These are phyloP conservation scores for Sclerotinia borealis DNA, from an alignment of 2,329 filamentous ascomycete genomes.

Conservation along the genomic window DNA sequence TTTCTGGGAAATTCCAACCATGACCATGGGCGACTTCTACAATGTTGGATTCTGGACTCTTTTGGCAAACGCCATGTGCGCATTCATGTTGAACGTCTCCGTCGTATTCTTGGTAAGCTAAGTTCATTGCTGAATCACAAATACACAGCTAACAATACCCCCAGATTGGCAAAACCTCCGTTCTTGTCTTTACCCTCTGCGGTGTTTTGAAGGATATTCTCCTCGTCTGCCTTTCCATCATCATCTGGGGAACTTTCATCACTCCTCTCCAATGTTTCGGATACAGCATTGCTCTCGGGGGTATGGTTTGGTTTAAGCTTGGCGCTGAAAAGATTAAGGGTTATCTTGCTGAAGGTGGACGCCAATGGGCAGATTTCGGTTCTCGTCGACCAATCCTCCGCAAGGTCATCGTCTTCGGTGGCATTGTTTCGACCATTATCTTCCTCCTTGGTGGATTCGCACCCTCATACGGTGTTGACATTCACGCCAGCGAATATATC, in stretches of 20 bases:
- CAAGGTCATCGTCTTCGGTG: slow-evolving; percentile 66
- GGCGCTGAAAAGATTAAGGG: slow-evolving; percentile 78
- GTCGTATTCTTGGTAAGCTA: slow-evolving; percentile 74
- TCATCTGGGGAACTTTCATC: slow-evolving; percentile 74
- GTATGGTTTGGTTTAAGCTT: slow-evolving; percentile 83
- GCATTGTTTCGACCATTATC: slow-evolving; percentile 59
- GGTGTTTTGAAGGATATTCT: slow-evolving; percentile 86
- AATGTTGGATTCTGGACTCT: slow-evolving; percentile 67
- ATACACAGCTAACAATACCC: slow-evolving; percentile 1
- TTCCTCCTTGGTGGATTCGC: slow-evolving; percentile 63
- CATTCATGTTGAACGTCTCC: slow-evolving; percentile 77
- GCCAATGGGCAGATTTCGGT: slow-evolving; percentile 83
- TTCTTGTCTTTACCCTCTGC: slow-evolving; percentile 78
- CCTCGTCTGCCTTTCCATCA: slow-evolving; percentile 71
- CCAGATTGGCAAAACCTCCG: slow-evolving; percentile 82
- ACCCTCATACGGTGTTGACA: slow-evolving; percentile 51
- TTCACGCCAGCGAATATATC: slow-evolving; percentile 40
- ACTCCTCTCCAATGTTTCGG: slow-evolving; percentile 74
- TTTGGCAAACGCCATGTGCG: slow-evolving; percentile 68
- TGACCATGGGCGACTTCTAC: slow-evolving; percentile 65
- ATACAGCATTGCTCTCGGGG: slow-evolving; percentile 71
- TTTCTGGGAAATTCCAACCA: slow-evolving; percentile 64
- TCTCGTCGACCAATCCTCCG: slow-evolving; percentile 68
- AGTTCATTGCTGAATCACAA: not conserved
- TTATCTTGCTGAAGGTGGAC: slow-evolving; percentile 64